Evolutionary conservation across 1,139 yeast genomes (phyloP).

Genomic region (Candida sp.): DNA sequence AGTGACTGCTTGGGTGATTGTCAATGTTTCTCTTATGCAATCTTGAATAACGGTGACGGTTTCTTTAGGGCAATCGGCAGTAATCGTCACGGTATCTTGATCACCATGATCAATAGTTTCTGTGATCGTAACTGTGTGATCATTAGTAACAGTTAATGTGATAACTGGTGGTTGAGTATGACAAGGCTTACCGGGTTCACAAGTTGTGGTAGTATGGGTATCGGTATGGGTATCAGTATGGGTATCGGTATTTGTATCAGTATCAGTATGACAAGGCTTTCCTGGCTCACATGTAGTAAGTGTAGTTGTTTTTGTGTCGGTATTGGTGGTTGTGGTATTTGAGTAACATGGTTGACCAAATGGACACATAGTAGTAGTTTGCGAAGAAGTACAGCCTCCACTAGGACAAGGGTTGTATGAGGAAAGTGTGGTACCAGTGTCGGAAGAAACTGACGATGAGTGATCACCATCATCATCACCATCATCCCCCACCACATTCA

Average conservation of each 20-base stretch:
- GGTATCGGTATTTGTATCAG: too few species aligned
- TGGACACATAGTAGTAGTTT: conserved; percentile 6
- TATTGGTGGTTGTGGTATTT: not conserved
- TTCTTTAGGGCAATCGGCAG: conserved; percentile 13
- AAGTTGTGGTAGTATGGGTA: not conserved
- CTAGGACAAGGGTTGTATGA: not conserved
- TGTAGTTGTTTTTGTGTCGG: not conserved
- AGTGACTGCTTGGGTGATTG: conserved; percentile 13
- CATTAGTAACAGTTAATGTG: not conserved
- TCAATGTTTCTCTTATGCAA: conserved; percentile 9
- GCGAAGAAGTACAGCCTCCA: conserved; percentile 3
- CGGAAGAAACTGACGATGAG: conserved; percentile 4
- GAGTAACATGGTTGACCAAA: not conserved
- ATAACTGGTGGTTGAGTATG: not conserved
- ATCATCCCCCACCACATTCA: conserved; percentile 10
- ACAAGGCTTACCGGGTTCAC: not conserved
- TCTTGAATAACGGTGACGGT: conserved; percentile 12
- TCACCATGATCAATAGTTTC: conserved; percentile 5
- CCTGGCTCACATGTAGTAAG: not conserved
- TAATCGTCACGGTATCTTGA: conserved; percentile 7
- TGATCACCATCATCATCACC: conserved; percentile 3
- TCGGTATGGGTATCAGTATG: not conserved
- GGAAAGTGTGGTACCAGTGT: conserved; percentile 5
- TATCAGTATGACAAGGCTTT: not conserved
- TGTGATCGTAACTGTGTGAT: conserved; percentile 4